Evolutionary conservation across 495 filamentous ascomycete genomes (phyloP), one percentile per base, ranked within the genome.

Genomic region (Penicillium bialowiezense): DNA sequence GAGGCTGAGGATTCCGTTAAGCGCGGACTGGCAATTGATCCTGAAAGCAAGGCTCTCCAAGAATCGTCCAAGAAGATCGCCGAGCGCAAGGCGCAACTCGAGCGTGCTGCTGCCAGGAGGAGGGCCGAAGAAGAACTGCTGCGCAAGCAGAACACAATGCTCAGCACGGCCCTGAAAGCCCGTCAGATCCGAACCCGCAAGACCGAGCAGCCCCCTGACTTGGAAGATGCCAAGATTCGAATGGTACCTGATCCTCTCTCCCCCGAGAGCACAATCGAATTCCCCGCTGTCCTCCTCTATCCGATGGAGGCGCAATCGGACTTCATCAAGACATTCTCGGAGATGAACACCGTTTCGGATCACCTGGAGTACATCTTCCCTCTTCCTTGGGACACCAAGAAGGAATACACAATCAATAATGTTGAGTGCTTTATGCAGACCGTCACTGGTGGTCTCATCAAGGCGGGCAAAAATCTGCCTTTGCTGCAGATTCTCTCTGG

Each of bases 361-460:
- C 88, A 95, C 58, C 70, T 98, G 38, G 73, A 74, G 0, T 93
- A 95, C 50, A 85, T 97, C 13, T 83, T 97, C 44, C 83, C 81
- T 0, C 53, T 85, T 50, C 87, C 89, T n/a, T 97, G 91, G 93
- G 93, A 98, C 60, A 55, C 62, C 13, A 71, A 77, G 54, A 68
- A 78, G 4, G 85, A 87, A 57, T 96, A 95, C 55, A 55, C 72
- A 0, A 68, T 69, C 0, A 65, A 72, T 6, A 64, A 56, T 7
- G 88, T 97, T n/a, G 91, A 96, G 56, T 91, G 87, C 55, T 98
- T 86, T 62, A 87, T 91, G 77, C 88, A 96, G 72, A 97, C 90
- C 1, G 60, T 72, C 13, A 70, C 74, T 0, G 90, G 91, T 0
- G 95, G 93, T 9, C 57, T 98, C 55, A 77, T 92, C 48, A 96